Percentiles rank a stretch among this genome's conserved stretches.
phyloP scores from a whole-genome alignment of 2,329 filamentous ascomycete species.

The Trichophaea hybrida region DNA sequence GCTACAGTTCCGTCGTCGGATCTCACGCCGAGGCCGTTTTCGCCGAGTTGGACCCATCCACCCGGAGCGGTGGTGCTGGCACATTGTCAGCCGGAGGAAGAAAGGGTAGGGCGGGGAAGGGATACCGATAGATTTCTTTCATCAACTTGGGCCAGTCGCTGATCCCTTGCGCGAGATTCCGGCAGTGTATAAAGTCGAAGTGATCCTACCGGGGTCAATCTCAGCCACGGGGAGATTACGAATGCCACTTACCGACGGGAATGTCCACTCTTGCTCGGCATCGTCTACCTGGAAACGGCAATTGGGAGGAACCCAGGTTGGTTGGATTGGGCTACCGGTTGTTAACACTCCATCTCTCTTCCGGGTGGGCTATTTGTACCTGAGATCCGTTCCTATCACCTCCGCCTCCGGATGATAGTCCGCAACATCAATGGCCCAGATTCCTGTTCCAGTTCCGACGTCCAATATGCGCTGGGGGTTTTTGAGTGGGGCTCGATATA shows the following conservation, averaged over 20 bases:
- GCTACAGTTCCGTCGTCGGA: slow-evolving; percentile 7
- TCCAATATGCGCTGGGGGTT: no score
- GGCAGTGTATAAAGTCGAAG: neutral
- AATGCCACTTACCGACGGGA: neutral
- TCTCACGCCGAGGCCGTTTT: neutral
- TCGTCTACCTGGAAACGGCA: neutral
- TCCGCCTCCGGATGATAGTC: neutral
- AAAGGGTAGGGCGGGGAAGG: neutral
- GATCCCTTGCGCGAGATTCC: neutral
- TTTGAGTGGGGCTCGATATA: no score
- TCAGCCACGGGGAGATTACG: neutral
- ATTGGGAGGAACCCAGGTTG: neutral
- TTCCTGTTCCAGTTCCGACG: neutral
- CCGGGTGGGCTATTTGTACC: neutral
- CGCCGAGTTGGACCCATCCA: slow-evolving; percentile 40
- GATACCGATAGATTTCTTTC: neutral
- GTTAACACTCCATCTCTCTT: no score
- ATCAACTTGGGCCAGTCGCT: neutral
- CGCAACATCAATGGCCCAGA: slow-evolving; percentile 33
- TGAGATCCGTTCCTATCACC: slow-evolving; percentile 15
- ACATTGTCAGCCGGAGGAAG: neutral
- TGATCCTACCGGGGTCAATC: neutral
- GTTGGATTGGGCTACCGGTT: no score
- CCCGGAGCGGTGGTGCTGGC: slow-evolving; percentile 36
- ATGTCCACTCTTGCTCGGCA: neutral